A percentile compares a stretch with the other conserved stretches of the same genome.
These are phyloP conservation scores for Apiotrichum sp. DNA, from an alignment of 1,284 basidiomycete species.

Conservation along the genomic window DNA sequence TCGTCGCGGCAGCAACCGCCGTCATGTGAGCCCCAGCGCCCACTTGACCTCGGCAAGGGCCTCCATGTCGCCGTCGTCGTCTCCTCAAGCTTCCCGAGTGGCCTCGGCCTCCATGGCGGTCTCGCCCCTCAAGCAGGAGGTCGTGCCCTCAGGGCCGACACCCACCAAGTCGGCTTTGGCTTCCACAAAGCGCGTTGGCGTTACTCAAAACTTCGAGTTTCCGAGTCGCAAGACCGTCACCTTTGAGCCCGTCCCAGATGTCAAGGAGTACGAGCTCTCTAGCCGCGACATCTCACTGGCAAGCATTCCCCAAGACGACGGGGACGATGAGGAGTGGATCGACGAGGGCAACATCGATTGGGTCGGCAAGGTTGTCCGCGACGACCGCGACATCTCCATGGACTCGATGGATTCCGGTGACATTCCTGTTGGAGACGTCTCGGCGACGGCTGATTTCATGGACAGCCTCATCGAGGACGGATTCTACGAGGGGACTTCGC, in stretches of 20 bases:
- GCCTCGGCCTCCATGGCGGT: conserved; percentile 10
- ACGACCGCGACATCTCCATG: background rate
- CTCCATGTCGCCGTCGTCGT: conserved; percentile 32
- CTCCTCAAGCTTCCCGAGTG: conserved; percentile 28
- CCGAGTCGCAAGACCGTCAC: conserved; percentile 70
- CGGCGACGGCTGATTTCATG: conserved; percentile 46
- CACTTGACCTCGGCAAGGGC: conserved; percentile 10
- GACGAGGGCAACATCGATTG: background rate
- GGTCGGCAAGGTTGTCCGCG: background rate
- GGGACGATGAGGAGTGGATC: conserved; percentile 17
- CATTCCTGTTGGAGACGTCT: conserved; percentile 18
- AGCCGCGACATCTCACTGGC: conserved; percentile 52
- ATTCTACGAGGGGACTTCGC: conserved; percentile 38
- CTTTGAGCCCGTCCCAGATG: conserved; percentile 77
- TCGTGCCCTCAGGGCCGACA: conserved; percentile 18
- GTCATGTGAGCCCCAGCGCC: conserved; percentile 26
- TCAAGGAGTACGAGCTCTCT: conserved; percentile 73
- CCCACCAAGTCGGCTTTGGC: conserved; percentile 64
- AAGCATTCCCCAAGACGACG: conserved; percentile 24
- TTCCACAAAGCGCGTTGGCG: conserved; percentile 66
- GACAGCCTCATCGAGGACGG: conserved; percentile 45
- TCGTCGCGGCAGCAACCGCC: conserved; percentile 21
- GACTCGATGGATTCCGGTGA: conserved; percentile 10
- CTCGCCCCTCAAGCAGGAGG: conserved; percentile 27
- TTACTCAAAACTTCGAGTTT: conserved; percentile 49